Evolutionary conservation across 495 filamentous ascomycete species (phyloP), one percentile per base, ranked within the genome.

Genomic region (Polyplosphaeria fusca): DNA sequence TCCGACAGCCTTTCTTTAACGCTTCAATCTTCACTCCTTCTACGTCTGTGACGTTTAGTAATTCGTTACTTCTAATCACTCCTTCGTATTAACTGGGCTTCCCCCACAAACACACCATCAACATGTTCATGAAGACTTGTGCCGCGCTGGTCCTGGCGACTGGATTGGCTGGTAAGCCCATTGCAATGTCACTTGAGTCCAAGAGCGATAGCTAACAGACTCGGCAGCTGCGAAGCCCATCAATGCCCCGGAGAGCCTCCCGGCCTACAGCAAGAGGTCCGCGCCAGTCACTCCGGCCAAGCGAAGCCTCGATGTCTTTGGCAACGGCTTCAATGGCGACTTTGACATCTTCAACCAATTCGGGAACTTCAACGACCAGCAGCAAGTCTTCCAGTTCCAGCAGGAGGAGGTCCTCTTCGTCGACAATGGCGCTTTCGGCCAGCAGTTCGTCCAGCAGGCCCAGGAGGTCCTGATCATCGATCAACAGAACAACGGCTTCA

Each of bases 41-140:
- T 41, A 43, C 56, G 62, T 64, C 61, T 64, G 61, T 51, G 61
- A 64, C 55, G 52, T 51, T 53, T 55, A 46, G 27, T 51, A 58
- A 46, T 53, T 40, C 26, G 41, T 39, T 56, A 56, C 45, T 50
- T 56, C 60, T 58, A 55, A 57, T 64, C 28, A 44, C 39, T 60
- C 51, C 30, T 46, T 55, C 42, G 46, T 50, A 49, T 55, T 60
- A 64, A 52, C 51, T 57, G 52, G 58, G 45, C 41, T 40, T 53
- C 27, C n/a, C 28, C 52, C 42, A 26, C 18, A 41, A 23, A 25
- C 16, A 3, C 32, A 2, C n/a, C 14, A 44, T 18, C 54, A 62
- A 61, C 23, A 55, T 66, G 57, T 52, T 54, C 47, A 51, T 60
- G 42, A 58, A 66, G 27, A 50, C 54, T 20, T 44, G 26, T 42